Base-by-base conservation (phyloP, 805 yeast genomes). In the Kodamaea leandrae region DNA sequence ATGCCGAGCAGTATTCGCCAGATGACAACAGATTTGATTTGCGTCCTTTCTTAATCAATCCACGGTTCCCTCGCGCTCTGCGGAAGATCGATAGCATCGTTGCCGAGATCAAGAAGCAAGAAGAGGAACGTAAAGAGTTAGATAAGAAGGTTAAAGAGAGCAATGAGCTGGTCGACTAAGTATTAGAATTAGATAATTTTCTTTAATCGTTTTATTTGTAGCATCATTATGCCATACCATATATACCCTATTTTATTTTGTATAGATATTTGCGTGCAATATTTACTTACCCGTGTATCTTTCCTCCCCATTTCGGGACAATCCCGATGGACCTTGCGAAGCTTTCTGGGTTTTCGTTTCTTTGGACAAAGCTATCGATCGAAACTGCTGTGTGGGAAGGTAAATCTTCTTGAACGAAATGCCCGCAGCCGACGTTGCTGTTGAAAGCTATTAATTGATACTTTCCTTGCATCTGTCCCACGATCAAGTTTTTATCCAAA, bases 381-480 rank as follows among this genome's bases (percentile, higher is more conserved):
- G 83, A 75, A 0, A 76, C 43, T 0, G 90, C 83, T 0, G 86
- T 72, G 51, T 83, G 83, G 3, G 56, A 62, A 0, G 97, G 93
- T 5, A 76, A 72, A 59, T 93, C 99, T 57, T 93, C 99, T 36
- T 93, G 99, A n/a, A 95, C 67, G 52, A 90, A 93, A 63, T 93
- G 99, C 1, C 98, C 97, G 2, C 89, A 56, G 15, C 58, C 51
- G 5, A 56, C 47, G 26, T 58, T 71, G 41, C 82, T 83, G 47
- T 63, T 63, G 58, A 88, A 83, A 4, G 89, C 93, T 10, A 86
- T 80, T 29, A 93, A 72, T 63, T 95, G 99, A 60, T 84, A 93
- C 58, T 81, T 83, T 1, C 99, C 99, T 63, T 90, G 98, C 99
- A 93, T 93, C 62, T 95, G 99, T 1, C 97, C 99, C 38, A 93